phyloP scores from a whole-genome alignment of 306 rosid genomes.

The Lathyrus oleraceus region DNA sequence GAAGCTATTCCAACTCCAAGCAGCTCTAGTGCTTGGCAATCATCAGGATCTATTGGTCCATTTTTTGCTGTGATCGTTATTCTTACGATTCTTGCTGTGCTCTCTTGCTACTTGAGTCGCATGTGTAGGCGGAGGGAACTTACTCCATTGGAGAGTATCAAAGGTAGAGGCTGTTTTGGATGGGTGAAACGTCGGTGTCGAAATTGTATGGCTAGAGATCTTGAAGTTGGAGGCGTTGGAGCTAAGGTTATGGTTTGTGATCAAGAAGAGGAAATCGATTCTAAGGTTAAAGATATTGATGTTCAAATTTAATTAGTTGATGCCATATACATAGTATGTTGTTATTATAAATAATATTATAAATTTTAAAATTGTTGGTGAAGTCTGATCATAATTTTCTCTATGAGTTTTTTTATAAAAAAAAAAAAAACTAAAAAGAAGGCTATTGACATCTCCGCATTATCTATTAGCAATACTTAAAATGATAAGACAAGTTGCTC shows the following conservation, averaged over 20 bases:
- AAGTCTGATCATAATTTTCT: too few species aligned
- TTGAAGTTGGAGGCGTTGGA: conserved; percentile 41
- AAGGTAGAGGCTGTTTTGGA: conserved; percentile 43
- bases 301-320: conserved; percentile 19
- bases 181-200: conserved; percentile 51
- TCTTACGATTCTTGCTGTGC: conserved; percentile 47
- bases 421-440: too few species aligned
- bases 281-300: conserved; percentile 36
- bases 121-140: conserved; percentile 39
- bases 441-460: too few species aligned
- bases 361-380: too few species aligned
- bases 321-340: too few species aligned
- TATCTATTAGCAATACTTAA: too few species aligned
- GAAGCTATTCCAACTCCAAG: conserved; percentile 25
- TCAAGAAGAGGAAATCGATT: neutral
- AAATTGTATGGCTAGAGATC: conserved; percentile 19
- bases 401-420: too few species aligned
- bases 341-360: too few species aligned
- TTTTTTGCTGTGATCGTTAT: conserved; percentile 70
- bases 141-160: conserved; percentile 49
- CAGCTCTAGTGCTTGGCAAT: conserved; percentile 39
- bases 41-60: conserved; percentile 71
- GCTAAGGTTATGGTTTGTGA: conserved; percentile 44
- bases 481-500: too few species aligned
- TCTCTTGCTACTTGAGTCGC: conserved; percentile 61